A percentile compares a stretch with the other conserved stretches of the same genome.
Evolutionary conservation across 768 basidiomycete species (phyloP).

Genomic region (Leccinum fibrillosum): DNA sequence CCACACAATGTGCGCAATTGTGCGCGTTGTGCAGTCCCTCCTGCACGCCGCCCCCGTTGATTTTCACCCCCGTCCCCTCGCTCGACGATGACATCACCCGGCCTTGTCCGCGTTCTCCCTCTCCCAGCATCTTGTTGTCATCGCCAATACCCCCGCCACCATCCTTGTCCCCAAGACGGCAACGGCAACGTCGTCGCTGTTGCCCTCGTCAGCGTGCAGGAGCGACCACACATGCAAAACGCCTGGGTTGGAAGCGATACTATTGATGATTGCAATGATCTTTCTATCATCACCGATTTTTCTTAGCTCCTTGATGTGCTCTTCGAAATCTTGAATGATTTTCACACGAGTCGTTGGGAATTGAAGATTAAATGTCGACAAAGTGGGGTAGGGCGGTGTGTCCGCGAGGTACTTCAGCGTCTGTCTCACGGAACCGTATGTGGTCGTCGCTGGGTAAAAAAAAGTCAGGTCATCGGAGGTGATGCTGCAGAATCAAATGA

Average conservation of each 20-base stretch:
- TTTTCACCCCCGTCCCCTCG: no score
- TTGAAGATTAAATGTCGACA: constrained; percentile 45
- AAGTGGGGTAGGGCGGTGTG: constrained; percentile 47
- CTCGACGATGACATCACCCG: no score
- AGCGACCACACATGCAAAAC: constrained; percentile 23
- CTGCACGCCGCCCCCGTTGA: no score
- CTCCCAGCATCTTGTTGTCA: no score
- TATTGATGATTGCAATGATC: constrained; percentile 68
- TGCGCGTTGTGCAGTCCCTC: no score
- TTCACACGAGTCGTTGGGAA: constrained; percentile 57
- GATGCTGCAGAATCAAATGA: background rate
- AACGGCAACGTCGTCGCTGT: no score
- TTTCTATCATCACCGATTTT: constrained; percentile 32
- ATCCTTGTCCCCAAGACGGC: no score
- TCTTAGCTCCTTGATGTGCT: constrained; percentile 33
- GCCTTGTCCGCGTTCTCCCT: no score
- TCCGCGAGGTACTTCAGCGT: constrained; percentile 56
- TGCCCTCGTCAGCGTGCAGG: no score
- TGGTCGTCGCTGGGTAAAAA: constrained; percentile 44
- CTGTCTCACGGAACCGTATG: constrained; percentile 53
- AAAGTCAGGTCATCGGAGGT: background rate
- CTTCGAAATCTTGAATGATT: constrained; percentile 50
- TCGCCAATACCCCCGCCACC: no score
- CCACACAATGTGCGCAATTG: no score
- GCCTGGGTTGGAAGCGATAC: constrained; percentile 61